A percentile compares a stretch with the other conserved stretches of the same genome.
Conservation (phyloP, 2,329 filamentous ascomycete species). For the Epichloe elymi region DNA sequence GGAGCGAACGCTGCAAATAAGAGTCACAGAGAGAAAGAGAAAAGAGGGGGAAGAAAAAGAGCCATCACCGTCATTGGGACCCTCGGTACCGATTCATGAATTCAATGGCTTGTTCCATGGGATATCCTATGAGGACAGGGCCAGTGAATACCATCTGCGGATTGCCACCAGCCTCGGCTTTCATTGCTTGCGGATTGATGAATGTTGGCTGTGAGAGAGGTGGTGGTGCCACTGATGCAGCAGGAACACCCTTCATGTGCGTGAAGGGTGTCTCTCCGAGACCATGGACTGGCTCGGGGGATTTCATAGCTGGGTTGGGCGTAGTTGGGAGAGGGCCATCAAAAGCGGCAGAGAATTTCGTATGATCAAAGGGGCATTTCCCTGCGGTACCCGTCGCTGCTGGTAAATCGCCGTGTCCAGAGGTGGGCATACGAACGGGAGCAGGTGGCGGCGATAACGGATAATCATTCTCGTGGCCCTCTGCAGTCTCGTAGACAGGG, state of each 20-base stretch:
- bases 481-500: conserved; percentile 39
- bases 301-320: conserved; percentile 8
- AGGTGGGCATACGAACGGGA: conserved; percentile 37
- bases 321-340: conserved; percentile 11
- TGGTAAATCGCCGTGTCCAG: conserved; percentile 12
- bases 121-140: conserved; percentile 87
- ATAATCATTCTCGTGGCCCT: conserved; percentile 23
- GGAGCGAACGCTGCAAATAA: conserved; percentile 1
- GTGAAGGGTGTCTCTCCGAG: conserved; percentile 11
- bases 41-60: neutral
- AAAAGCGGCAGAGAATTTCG: conserved; percentile 27
- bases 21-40: neutral
- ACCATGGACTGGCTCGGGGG: conserved; percentile 2
- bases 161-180: conserved; percentile 16
- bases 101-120: conserved; percentile 65
- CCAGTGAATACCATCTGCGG: conserved; percentile 82
- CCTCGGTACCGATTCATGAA: conserved; percentile 51
- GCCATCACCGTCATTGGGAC: conserved; percentile 10
- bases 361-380: conserved; percentile 48
- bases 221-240: conserved; percentile 6
- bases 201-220: conserved; percentile 33
- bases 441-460: conserved; percentile 45
- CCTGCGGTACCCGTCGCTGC: conserved; percentile 14
- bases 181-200: conserved; percentile 29
- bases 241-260: conserved; percentile 7